These are phyloP conservation scores for Blepharisma undulans DNA, from an alignment of 169 alveolate genomes.

Conservation along the genomic window DNA sequence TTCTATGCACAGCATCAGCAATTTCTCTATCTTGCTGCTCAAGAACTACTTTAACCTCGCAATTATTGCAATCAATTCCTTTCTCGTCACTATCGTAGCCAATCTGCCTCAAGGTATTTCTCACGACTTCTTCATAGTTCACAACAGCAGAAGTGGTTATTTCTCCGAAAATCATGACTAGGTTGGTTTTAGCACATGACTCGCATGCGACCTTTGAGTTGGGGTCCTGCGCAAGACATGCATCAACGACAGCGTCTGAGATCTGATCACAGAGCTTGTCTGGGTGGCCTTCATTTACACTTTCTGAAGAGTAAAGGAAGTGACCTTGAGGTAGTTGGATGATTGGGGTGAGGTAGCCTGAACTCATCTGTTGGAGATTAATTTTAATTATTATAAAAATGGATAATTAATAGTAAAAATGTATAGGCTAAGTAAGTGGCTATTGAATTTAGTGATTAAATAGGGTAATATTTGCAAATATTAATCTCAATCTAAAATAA, in stretches of 20 bases:
- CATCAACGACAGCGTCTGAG: slow-evolving; percentile 99
- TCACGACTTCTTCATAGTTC: slow-evolving; percentile 92
- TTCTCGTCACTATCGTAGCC: slow-evolving; percentile 90
- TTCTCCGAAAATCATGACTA: slow-evolving; percentile 97
- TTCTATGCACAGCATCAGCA: slow-evolving; percentile 95
- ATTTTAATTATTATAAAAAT: no score
- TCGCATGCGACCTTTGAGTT: slow-evolving; percentile 95
- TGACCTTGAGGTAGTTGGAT: slow-evolving; percentile 55
- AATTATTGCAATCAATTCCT: slow-evolving; percentile 94
- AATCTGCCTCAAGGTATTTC: slow-evolving; percentile 92
- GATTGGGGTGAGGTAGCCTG: background rate
- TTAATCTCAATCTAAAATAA: no score
- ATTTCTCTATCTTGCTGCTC: slow-evolving; percentile 96
- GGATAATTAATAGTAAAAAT: background rate
- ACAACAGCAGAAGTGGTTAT: slow-evolving; percentile 93
- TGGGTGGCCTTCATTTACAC: slow-evolving; percentile 99
- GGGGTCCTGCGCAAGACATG: slow-evolving; percentile 96
- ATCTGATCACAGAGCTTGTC: slow-evolving; percentile 99
- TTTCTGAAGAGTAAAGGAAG: slow-evolving; percentile 97
- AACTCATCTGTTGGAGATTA: background rate
- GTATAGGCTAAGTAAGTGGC: background rate
- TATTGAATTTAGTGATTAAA: background rate
- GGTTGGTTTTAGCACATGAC: slow-evolving; percentile 93
- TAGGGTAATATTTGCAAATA: background rate
- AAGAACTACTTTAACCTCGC: slow-evolving; percentile 91